phyloP scores from a whole-genome alignment of 352 stramenopile genomes.

The Peronosclerospora sorghi region DNA sequence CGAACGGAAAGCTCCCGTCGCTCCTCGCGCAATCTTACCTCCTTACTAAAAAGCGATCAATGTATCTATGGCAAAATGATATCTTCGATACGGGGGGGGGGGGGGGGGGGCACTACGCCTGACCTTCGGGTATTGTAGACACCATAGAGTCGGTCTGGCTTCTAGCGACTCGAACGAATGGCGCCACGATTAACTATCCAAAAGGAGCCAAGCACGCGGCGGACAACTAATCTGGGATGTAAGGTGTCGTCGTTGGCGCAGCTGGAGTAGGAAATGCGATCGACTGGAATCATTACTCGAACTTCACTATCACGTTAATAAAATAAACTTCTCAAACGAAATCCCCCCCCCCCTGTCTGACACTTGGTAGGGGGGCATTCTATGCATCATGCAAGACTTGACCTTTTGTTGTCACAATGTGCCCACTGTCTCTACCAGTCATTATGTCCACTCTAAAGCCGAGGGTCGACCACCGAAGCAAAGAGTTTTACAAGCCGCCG shows the following conservation, averaged over 20 bases:
- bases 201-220: constrained; percentile 6
- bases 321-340: neutral
- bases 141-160: constrained; percentile 24
- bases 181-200: constrained; percentile 4
- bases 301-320: neutral
- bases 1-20: constrained; percentile 13
- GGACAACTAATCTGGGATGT: constrained; percentile 9
- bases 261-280: neutral
- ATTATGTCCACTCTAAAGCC: constrained; percentile 1
- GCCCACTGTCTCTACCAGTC: constrained; percentile 9
- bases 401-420: constrained; percentile 4
- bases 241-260: constrained; percentile 9
- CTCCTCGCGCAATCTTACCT: constrained; percentile 15
- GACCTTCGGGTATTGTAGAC: constrained; percentile 15
- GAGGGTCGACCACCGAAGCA: constrained; percentile 9
- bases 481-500: neutral
- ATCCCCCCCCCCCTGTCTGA: constrained; percentile 12
- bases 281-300: neutral
- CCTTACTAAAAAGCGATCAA: neutral
- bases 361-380: constrained; percentile 6
- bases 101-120: constrained; percentile 6
- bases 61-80: neutral
- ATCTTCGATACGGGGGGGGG: too few species aligned
- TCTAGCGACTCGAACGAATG: constrained; percentile 3
- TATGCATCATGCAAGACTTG: constrained; percentile 17